Base-by-base conservation (phyloP, 2,329 filamentous ascomycete species). In the Aspergillus felis region DNA sequence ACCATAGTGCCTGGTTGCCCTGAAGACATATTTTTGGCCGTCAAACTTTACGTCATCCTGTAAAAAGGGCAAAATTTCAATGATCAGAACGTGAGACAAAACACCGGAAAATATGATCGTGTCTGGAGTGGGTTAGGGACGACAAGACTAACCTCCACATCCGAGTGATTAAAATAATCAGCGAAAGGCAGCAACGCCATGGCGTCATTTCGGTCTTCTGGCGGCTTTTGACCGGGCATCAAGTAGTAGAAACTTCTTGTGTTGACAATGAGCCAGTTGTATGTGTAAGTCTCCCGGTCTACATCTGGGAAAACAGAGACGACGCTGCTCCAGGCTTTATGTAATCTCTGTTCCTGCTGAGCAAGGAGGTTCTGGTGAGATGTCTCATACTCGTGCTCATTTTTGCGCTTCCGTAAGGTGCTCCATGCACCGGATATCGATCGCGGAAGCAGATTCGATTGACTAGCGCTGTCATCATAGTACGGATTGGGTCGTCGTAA, bases 221-320 rank as follows among this genome's bases (percentile, higher is more conserved):
- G 72, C 3, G 66, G 57, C 27, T 74, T 66, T 62, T 62, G 69
- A 47, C 66, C 78, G 8, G 74, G 74, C 50, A 71, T 76, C 46
- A 82, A 74, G 76, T 82, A 86, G 66, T 82, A 84, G 65, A 87
- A 87, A 27, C 81, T 82, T 62, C 84, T 75, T 1, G 83, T 85
- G 62, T 85, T 85, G 17, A 85, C 79, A 56, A 86, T 80, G 24
- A 85, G 74, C 84, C 84, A 87, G 64, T 80, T 77, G 66, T 86
- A 85, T 4, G 74, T 74, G 61, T 81, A 86, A 1, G 66, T 65
- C 7, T 74, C 62, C 66, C 76, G 76, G 9, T 77, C 68, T 0
- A 72, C 70, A 1, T 74, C 65, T 0, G 81, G 79, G 35, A 81
- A 79, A 0, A 76, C 74, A 10, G 70, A 58, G 2, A 71, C 68